Percentiles rank a stretch among this genome's conserved stretches.
These are phyloP conservation scores for Botrytis galanthina DNA, from an alignment of 2,329 filamentous ascomycete species.

Conservation along the genomic window DNA sequence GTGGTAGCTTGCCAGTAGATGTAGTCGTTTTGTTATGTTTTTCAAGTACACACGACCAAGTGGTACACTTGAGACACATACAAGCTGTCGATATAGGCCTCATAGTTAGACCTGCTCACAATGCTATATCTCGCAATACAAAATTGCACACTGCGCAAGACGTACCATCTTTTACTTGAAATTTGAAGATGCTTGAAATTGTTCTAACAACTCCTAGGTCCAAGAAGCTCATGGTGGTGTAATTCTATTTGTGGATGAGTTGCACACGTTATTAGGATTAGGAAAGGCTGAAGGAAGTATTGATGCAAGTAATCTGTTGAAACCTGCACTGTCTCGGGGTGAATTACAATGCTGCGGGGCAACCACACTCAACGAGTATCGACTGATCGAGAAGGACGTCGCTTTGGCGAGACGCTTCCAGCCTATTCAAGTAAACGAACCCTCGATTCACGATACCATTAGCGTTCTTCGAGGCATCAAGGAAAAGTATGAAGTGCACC, in stretches of 20 bases:
- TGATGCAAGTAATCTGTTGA: slow-evolving; percentile 91
- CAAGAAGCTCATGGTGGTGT: slow-evolving; percentile 84
- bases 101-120: slow-evolving; percentile 13
- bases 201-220: slow-evolving; percentile 21
- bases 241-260: slow-evolving; percentile 92
- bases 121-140: slow-evolving; percentile 7
- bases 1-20: neutral
- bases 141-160: neutral
- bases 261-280: slow-evolving; percentile 86
- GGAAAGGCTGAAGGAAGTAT: slow-evolving; percentile 96
- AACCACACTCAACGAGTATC: slow-evolving; percentile 89
- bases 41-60: slow-evolving; percentile 6
- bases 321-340: slow-evolving; percentile 87
- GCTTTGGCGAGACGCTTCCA: slow-evolving; percentile 91
- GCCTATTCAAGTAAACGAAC: slow-evolving; percentile 90
- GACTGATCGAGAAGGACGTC: slow-evolving; percentile 92
- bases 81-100: neutral
- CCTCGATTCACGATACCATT: slow-evolving; percentile 86
- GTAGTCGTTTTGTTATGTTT: neutral
- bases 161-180: neutral
- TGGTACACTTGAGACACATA: slow-evolving; percentile 5
- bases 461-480: slow-evolving; percentile 96
- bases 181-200: neutral
- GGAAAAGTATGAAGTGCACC: slow-evolving; percentile 95
- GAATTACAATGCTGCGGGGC: slow-evolving; percentile 87